These are phyloP conservation scores for Sphagnum fallax DNA, from an alignment of 228 moss, liverwort and hornwort species.

Conservation along the genomic window DNA sequence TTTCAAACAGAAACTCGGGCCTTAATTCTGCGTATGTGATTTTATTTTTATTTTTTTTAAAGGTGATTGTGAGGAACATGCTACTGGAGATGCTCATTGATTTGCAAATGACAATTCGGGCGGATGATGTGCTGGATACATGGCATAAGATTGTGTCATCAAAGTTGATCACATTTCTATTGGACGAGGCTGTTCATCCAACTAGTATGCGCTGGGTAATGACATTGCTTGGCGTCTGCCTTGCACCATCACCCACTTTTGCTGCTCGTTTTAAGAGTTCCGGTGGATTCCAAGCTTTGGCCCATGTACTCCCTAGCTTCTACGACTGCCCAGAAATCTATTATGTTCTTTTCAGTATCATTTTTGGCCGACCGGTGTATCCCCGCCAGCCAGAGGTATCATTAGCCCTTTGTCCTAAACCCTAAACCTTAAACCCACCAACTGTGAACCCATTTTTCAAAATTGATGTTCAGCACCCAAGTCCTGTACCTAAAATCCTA, in stretches of 20 bases:
- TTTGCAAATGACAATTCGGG: slow-evolving; percentile 78
- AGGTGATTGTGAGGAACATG: slow-evolving; percentile 92
- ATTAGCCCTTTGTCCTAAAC: not conserved
- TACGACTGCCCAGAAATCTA: slow-evolving; percentile 90
- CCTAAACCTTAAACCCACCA: not conserved
- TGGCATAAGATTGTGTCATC: slow-evolving; percentile 99
- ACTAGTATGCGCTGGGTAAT: slow-evolving; percentile 87
- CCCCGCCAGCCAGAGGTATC: slow-evolving; percentile 83
- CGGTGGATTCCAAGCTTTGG: slow-evolving; percentile 88
- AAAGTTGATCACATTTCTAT: slow-evolving; percentile 90
- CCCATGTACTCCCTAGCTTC: slow-evolving; percentile 84
- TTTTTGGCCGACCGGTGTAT: slow-evolving; percentile 84
- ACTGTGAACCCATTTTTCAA: too few relatives aligned
- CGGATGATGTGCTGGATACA: slow-evolving; percentile 61
- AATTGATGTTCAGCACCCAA: too few relatives aligned
- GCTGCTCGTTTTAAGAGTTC: slow-evolving; percentile 82
- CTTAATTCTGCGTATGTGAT: not conserved
- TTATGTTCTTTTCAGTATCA: slow-evolving; percentile 77
- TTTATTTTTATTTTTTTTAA: not conserved
- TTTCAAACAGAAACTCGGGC: not conserved
- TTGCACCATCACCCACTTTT: slow-evolving; percentile 83
- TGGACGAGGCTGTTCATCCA: slow-evolving; percentile 93
- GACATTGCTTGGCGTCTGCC: slow-evolving; percentile 87
- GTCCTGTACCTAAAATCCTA: too few relatives aligned
- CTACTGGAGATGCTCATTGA: slow-evolving; percentile 95